Conservation (phyloP, 2,329 filamentous ascomycete genomes). For the Aureobasidium lini region DNA sequence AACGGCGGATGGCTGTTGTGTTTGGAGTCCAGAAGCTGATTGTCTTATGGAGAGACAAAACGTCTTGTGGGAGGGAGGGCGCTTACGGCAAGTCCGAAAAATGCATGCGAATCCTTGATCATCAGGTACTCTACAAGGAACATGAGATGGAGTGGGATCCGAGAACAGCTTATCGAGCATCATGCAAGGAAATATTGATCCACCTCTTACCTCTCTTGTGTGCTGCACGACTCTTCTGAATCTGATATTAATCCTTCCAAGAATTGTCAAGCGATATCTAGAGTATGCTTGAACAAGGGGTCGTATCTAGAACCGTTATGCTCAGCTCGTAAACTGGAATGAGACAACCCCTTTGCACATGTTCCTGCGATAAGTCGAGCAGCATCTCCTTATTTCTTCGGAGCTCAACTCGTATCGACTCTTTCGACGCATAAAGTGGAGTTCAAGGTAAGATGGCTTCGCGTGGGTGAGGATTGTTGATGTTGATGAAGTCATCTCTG, state of each 20-base stretch:
- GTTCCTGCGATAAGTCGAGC: background rate
- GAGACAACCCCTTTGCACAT: background rate
- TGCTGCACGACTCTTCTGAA: background rate
- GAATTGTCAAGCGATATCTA: background rate
- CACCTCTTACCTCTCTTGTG: background rate
- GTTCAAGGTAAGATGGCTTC: background rate
- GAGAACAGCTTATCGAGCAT: background rate
- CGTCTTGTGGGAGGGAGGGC: background rate
- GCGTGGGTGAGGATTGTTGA: background rate
- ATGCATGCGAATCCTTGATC: background rate
- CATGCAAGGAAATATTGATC: background rate
- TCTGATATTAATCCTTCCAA: background rate
- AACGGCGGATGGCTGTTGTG: background rate
- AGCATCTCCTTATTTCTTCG: too few species aligned
- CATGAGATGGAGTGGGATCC: background rate
- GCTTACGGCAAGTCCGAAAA: background rate
- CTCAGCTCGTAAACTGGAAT: background rate
- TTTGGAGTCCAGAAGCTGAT: background rate
- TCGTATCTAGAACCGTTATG: background rate
- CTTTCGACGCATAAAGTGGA: background rate
- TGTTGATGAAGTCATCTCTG: background rate
- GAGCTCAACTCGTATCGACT: too few species aligned
- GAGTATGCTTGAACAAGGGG: background rate
- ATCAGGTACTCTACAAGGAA: conserved; percentile 2
- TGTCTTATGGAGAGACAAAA: background rate